These are phyloP conservation scores for Thermothelomyces thermophilus DNA, from an alignment of 2,329 filamentous ascomycete species.

Conservation along the genomic window DNA sequence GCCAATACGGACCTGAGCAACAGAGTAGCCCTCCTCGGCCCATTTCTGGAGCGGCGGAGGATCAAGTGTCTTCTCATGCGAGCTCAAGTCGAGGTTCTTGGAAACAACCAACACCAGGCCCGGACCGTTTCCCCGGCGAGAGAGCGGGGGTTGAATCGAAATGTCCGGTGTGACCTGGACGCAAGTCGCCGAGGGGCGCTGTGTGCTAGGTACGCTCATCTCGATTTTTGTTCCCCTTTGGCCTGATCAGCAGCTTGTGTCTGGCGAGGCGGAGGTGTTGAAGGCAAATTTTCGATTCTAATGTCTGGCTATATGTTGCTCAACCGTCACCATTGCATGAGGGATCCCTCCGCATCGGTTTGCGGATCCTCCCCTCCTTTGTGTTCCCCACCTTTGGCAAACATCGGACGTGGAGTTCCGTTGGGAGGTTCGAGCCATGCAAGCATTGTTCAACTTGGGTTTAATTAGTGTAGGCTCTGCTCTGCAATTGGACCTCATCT, in stretches of 20 bases:
- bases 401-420: neutral
- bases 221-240: neutral
- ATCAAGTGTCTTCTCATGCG: conserved; percentile 28
- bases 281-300: neutral
- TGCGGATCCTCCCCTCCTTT: neutral
- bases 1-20: conserved; percentile 44
- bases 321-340: neutral
- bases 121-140: conserved; percentile 26
- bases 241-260: neutral
- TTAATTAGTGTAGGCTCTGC: too few species aligned
- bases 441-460: too few species aligned
- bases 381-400: neutral
- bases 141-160: conserved; percentile 24
- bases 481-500: too few species aligned
- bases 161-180: conserved; percentile 8
- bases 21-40: conserved; percentile 63
- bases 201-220: neutral
- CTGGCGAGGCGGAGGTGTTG: neutral
- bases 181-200: neutral
- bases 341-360: neutral
- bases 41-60: conserved; percentile 58
- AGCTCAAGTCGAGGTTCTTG: conserved; percentile 7
- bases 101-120: conserved; percentile 24
- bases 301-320: too few species aligned
- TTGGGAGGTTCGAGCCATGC: too few species aligned